phyloP scores from a whole-genome alignment of 352 stramenopile genomes.

The Pythium pyrilobum region DNA sequence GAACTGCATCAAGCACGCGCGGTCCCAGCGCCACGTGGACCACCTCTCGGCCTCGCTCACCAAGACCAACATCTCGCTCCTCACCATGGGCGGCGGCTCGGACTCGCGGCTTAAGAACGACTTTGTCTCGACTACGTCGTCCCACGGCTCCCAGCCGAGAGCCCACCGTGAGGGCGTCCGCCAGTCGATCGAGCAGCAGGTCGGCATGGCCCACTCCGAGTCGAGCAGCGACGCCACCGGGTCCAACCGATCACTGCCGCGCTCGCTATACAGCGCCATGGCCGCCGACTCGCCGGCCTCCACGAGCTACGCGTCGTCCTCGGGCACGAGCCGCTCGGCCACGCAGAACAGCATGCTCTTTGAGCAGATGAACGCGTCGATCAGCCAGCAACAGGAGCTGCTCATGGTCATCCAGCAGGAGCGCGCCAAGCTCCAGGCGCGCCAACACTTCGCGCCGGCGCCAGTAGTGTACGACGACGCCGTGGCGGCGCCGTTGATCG shows the following conservation, averaged over 20 bases:
- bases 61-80: constrained; percentile 17
- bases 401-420: constrained; percentile 22
- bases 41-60: constrained; percentile 6
- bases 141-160: neutral
- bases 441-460: constrained; percentile 4
- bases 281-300: neutral
- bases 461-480: no score
- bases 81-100: no score
- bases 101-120: neutral
- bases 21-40: constrained; percentile 14
- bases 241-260: constrained; percentile 3
- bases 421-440: constrained; percentile 15
- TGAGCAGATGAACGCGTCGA: constrained; percentile 22
- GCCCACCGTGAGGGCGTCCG: constrained; percentile 1
- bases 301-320: constrained; percentile 2
- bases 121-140: constrained; percentile 7
- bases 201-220: constrained; percentile 11
- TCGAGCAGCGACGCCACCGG: constrained; percentile 10
- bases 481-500: no score
- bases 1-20: constrained; percentile 17
- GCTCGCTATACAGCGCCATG: neutral
- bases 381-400: constrained; percentile 22
- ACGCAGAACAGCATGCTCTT: constrained; percentile 5
- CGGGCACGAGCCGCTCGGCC: neutral
- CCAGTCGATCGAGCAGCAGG: constrained; percentile 11